phyloP scores from a whole-genome alignment of 1,284 basidiomycete species.

The Trichosporon faecale region DNA sequence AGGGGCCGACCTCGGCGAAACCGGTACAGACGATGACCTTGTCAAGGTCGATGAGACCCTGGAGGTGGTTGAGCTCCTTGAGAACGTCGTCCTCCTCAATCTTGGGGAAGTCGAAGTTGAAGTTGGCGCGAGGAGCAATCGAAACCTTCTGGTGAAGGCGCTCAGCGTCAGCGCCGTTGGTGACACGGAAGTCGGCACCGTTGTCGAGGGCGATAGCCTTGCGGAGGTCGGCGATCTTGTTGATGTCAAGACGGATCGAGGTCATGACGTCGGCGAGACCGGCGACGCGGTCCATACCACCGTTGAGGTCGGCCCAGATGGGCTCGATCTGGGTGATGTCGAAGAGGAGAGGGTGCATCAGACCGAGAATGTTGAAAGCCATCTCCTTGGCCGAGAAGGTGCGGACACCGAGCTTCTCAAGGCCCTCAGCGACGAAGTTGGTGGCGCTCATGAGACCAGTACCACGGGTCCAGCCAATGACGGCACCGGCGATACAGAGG shows the following conservation, averaged over 20 bases:
- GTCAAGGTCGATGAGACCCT: slow-evolving; percentile 86
- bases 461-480: slow-evolving; percentile 97
- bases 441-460: slow-evolving; percentile 97
- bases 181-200: slow-evolving; percentile 87
- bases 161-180: slow-evolving; percentile 89
- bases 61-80: slow-evolving; percentile 69
- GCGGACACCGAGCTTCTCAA: slow-evolving; percentile 89
- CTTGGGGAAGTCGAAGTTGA: slow-evolving; percentile 88
- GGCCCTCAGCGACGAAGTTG: slow-evolving; percentile 89
- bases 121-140: slow-evolving; percentile 93
- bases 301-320: slow-evolving; percentile 96
- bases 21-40: slow-evolving; percentile 95
- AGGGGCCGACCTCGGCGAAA: slow-evolving; percentile 97
- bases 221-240: slow-evolving; percentile 83
- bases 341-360: slow-evolving; percentile 99
- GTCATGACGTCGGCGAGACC: slow-evolving; percentile 88
- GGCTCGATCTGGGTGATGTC: slow-evolving; percentile 99
- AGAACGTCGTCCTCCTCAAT: slow-evolving; percentile 68
- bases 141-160: slow-evolving; percentile 87
- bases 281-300: slow-evolving; percentile 93
- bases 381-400: slow-evolving; percentile 99
- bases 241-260: slow-evolving; percentile 72
- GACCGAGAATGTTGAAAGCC: slow-evolving; percentile 98
- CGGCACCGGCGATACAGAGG: slow-evolving; percentile 93
- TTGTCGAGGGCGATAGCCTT: slow-evolving; percentile 91